Evolutionary conservation across 2,329 filamentous ascomycete species (phyloP), one percentile per base, ranked within the genome.

Genomic region (Bisporella sp.): DNA sequence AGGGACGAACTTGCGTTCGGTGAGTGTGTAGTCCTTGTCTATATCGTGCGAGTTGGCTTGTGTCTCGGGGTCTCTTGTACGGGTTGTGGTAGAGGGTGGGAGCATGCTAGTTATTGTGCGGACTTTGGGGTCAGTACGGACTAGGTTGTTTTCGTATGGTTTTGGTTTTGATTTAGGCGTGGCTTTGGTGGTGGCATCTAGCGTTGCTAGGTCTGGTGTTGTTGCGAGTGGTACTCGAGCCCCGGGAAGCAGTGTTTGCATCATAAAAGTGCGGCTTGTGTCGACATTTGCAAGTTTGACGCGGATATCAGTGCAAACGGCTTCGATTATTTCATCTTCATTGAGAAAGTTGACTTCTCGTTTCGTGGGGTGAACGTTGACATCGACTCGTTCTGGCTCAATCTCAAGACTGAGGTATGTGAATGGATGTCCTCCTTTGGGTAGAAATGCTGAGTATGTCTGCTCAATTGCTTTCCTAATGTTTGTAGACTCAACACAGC

Each of bases 21-120:
- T 80, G 5, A 73, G 75, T 59, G 89, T 83, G 66, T 96, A 96
- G 35, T 85, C 78, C 41, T 83, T 71, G 4, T 77, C 74, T 48
- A 84, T 76, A 4, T 64, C 66, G 47, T 12, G 54, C 2, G 48
- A 54, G 11, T 54, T 46, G 7, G 57, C 58, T 9, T 57, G 57
- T 37, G 64, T 64, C 57, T 59, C 49, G 58, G 57, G n/a, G 53
- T 45, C 30, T 21, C 31, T n/a, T 21, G 32, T 33, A 46, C 56
- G 52, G 64, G 71, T 66, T 3, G 68, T 57, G 46, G 71, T 67
- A 4, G 68, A 70, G 13, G 82, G 77, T n/a, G 82, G 77, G 32
- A 99, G 81, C 92, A 99, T 97, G 54, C 88, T 90, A 0, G 93
- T 99, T 55, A 99, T 99, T 67, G 99, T 99, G 52, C 91, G 86